These are phyloP conservation scores for Trypanosoma platydactyli DNA, from an alignment of 208 protist genomes.

Conservation along the genomic window DNA sequence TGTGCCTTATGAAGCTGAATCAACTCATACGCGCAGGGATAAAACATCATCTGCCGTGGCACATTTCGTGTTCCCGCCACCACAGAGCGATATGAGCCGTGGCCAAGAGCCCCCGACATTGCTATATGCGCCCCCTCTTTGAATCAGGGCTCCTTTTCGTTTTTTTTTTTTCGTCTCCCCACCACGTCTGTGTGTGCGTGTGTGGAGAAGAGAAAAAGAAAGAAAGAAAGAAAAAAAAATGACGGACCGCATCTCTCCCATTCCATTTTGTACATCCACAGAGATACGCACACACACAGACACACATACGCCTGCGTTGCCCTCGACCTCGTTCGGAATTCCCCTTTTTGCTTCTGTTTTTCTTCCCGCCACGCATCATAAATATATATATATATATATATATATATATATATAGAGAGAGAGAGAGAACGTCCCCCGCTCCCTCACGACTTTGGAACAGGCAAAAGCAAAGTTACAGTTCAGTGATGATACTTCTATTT, in stretches of 20 bases:
- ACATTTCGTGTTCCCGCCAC: conserved; percentile 57
- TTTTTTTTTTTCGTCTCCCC: not conserved
- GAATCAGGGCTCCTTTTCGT: not conserved
- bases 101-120: conserved; percentile 87
- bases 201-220: not conserved
- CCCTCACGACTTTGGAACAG: too few species aligned
- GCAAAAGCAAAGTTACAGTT: too few species aligned
- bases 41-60: conserved; percentile 57
- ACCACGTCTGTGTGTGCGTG: too few species aligned
- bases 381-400: conserved; percentile 16
- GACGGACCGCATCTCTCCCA: too few species aligned
- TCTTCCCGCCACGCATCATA: not conserved
- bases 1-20: conserved; percentile 79
- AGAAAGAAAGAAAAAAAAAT: conserved; percentile 20
- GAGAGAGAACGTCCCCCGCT: too few species aligned
- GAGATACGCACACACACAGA: not conserved
- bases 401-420: conserved; percentile 8
- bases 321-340: too few species aligned
- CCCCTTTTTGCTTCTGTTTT: conserved; percentile 1
- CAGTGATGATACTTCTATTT: conserved; percentile 37
- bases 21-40: conserved; percentile 71
- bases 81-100: conserved; percentile 79
- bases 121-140: not conserved
- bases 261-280: not conserved
- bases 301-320: too few species aligned